These are phyloP conservation scores for Lactifluus volemus DNA, from an alignment of 768 basidiomycete genomes.

Conservation along the genomic window DNA sequence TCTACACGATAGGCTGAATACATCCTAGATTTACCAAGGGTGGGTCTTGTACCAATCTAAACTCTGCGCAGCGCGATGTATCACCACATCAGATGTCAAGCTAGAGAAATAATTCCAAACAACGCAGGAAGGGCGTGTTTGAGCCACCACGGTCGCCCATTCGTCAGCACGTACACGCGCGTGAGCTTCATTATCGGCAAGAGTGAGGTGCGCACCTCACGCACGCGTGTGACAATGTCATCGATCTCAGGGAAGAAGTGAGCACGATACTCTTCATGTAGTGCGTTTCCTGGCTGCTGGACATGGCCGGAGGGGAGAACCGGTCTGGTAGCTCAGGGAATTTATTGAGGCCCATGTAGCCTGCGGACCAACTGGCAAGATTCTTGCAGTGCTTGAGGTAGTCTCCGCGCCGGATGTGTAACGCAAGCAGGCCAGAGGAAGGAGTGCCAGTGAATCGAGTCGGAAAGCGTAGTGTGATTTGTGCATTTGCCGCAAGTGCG, in stretches of 20 bases:
- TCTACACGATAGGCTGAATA: too few relatives aligned
- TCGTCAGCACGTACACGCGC: not conserved
- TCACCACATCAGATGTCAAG: too few relatives aligned
- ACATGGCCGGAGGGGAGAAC: slow-evolving; percentile 23
- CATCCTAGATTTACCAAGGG: too few relatives aligned
- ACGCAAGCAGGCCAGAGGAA: slow-evolving; percentile 31
- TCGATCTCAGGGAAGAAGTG: too few relatives aligned
- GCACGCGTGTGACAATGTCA: too few relatives aligned
- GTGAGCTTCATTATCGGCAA: not conserved
- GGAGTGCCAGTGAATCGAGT: not conserved
- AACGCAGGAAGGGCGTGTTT: not conserved
- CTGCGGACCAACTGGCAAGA: slow-evolving; percentile 28
- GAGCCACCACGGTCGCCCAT: not conserved
- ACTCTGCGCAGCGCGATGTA: too few relatives aligned
- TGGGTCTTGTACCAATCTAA: too few relatives aligned
- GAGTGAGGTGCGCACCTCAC: too few relatives aligned
- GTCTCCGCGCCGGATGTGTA: slow-evolving; percentile 49
- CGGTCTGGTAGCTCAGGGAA: slow-evolving; percentile 35
- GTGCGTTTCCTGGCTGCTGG: not conserved
- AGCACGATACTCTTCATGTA: too few relatives aligned
- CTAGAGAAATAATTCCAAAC: too few relatives aligned
- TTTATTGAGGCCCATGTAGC: slow-evolving; percentile 37
- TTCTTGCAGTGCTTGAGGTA: slow-evolving; percentile 35
- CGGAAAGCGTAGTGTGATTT: slow-evolving; percentile 16
- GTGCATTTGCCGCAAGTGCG: slow-evolving; percentile 28